These are phyloP conservation scores for Globisporangium okanoganense DNA, from an alignment of 352 stramenopile species.

Conservation along the genomic window DNA sequence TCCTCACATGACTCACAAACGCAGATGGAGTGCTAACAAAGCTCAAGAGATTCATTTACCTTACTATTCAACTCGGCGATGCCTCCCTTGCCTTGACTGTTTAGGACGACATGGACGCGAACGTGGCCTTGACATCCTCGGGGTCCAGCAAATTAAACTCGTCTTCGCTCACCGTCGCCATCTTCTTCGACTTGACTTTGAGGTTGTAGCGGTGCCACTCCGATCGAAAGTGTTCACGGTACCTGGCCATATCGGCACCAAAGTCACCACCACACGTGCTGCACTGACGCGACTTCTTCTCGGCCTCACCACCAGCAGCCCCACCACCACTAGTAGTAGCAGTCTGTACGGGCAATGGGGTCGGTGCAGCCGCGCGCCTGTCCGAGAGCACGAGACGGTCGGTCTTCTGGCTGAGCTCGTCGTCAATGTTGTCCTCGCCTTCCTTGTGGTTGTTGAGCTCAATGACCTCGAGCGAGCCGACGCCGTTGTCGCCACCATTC, in stretches of 20 bases:
- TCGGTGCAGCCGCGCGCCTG: slow-evolving; percentile 13
- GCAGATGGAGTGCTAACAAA: background rate
- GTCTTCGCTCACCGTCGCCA: slow-evolving; percentile 62
- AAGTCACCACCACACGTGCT: slow-evolving; percentile 95
- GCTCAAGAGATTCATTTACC: background rate
- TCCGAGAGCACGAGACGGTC: slow-evolving; percentile 54
- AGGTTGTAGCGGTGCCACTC: slow-evolving; percentile 98
- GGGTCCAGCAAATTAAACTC: slow-evolving; percentile 51
- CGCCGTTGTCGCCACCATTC: slow-evolving; percentile 32
- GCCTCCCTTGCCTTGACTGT: background rate
- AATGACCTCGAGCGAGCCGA: slow-evolving; percentile 88
- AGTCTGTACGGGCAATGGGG: slow-evolving; percentile 8
- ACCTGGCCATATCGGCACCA: slow-evolving; percentile 69
- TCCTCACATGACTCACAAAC: background rate
- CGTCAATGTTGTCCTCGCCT: slow-evolving; percentile 88
- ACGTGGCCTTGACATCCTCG: slow-evolving; percentile 58
- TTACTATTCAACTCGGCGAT: background rate
- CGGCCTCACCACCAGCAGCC: slow-evolving; percentile 1
- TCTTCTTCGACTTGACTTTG: slow-evolving; percentile 93
- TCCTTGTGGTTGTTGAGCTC: slow-evolving; percentile 91
- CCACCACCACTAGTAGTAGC: background rate
- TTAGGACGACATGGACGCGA: slow-evolving; percentile 64
- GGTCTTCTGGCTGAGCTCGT: slow-evolving; percentile 88
- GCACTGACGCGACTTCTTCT: slow-evolving; percentile 62
- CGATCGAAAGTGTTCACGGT: slow-evolving; percentile 93